Evolutionary conservation across 352 stramenopile species (phyloP).

Genomic region (Phytophthora macrochlamydospora): DNA sequence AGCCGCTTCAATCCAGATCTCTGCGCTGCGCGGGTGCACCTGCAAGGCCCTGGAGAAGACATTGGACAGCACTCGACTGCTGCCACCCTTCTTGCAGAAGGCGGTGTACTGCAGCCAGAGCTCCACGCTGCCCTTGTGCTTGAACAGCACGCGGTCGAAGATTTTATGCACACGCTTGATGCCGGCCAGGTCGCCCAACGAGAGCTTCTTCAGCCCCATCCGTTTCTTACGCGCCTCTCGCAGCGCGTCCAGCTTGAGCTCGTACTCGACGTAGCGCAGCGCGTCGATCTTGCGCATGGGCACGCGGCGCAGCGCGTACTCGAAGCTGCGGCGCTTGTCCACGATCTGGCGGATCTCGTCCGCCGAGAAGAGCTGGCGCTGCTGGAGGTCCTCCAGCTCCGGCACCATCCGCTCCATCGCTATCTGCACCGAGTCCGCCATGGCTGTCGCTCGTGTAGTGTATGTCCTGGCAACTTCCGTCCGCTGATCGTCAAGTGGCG

Average conservation of each 20-base stretch:
- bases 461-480: not conserved
- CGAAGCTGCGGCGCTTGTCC: constrained; percentile 88
- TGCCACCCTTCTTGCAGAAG: constrained; percentile 80
- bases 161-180: constrained; percentile 81
- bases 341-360: constrained; percentile 93
- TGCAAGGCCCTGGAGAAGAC: constrained; percentile 89
- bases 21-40: constrained; percentile 81
- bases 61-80: constrained; percentile 69
- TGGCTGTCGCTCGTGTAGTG: constrained; percentile 26
- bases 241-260: constrained; percentile 92
- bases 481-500: constrained; percentile 6
- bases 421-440: constrained; percentile 94
- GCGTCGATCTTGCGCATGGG: constrained; percentile 91
- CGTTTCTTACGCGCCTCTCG: constrained; percentile 84
- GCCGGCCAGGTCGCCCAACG: constrained; percentile 74
- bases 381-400: constrained; percentile 93
- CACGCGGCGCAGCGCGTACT: constrained; percentile 92
- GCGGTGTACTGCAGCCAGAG: constrained; percentile 93
- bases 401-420: constrained; percentile 95
- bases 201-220: constrained; percentile 66
- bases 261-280: constrained; percentile 94
- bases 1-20: constrained; percentile 91
- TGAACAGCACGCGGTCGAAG: constrained; percentile 88
- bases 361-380: constrained; percentile 84
- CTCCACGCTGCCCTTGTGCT: constrained; percentile 88